Conservation (phyloP, 495 filamentous ascomycete species). For the Podospora comata region DNA sequence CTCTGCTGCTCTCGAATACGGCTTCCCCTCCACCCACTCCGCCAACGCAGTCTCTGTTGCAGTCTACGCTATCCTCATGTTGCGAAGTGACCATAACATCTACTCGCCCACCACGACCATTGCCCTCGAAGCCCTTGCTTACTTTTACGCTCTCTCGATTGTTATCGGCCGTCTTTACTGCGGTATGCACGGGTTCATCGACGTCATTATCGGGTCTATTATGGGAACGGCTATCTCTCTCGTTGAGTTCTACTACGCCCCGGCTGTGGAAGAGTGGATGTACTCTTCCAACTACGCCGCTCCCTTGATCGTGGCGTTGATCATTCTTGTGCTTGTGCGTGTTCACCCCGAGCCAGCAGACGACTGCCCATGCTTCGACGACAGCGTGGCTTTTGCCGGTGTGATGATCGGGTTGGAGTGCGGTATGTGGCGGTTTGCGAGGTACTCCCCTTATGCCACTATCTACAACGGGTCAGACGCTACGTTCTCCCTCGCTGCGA, state of each 20-base stretch:
- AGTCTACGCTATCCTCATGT: slow-evolving; percentile 69
- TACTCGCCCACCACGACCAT: slow-evolving; percentile 51
- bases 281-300: slow-evolving; percentile 53
- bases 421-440: slow-evolving; percentile 76
- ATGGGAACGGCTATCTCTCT: slow-evolving; percentile 66
- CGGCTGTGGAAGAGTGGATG: slow-evolving; percentile 64
- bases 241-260: slow-evolving; percentile 68
- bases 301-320: slow-evolving; percentile 56
- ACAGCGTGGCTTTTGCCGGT: slow-evolving; percentile 88
- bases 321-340: slow-evolving; percentile 72
- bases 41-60: slow-evolving; percentile 95
- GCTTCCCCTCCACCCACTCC: slow-evolving; percentile 94
- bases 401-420: slow-evolving; percentile 78
- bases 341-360: slow-evolving; percentile 95
- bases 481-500: slow-evolving; percentile 58
- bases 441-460: slow-evolving; percentile 51
- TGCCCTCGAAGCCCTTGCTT: slow-evolving; percentile 63
- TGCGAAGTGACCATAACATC: slow-evolving; percentile 55
- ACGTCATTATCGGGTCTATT: slow-evolving; percentile 73
- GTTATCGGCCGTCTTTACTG: slow-evolving; percentile 89
- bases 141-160: slow-evolving; percentile 86
- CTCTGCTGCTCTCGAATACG: slow-evolving; percentile 90
- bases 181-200: slow-evolving; percentile 97
- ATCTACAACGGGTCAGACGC: slow-evolving; percentile 48
- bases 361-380: slow-evolving; percentile 96